Base-by-base conservation (phyloP, 106 monocot genomes). In the Allium fistulosum region DNA sequence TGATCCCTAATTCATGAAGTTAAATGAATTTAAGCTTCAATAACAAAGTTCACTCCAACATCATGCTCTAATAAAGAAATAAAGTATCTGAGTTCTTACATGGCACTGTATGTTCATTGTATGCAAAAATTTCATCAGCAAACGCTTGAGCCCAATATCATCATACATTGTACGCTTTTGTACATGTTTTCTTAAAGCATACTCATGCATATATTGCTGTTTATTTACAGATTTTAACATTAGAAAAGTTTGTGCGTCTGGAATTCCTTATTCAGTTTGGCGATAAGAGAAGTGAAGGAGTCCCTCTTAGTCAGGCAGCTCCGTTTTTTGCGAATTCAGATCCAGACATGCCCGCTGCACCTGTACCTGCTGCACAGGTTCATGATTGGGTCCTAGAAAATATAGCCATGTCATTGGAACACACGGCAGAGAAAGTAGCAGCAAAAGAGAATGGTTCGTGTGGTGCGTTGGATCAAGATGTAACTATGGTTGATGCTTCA, bases 241-340 rank as follows among this genome's bases (percentile, higher is more conserved):
- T 78, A 66, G 92, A 89, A 82, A 85, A 78, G 18, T 87, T 97
- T 77, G 82, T 78, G 46, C 97, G 82, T 46, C 92, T 97, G 64
- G 89, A 84, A 48, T 84, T 92, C 67, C 82, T 97, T 9, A 69
- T 97, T 70, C 84, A 89, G 51, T 88, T 91, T 66, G 71, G 74
- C 70, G 77, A 80, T 28, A 83, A 77, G 65, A 75, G 62, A 8
- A 53, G 7, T 63, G 87, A 81, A 75, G 84, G 89, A 72, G 66
- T 84, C 60, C 67, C 84, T 13, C 70, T 97, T 70, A 89, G 76
- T 48, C 88, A 97, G 74, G 86, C 78, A 53, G 76, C 83, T 67
- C 79, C 88, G 6, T 89, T 92, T 74, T 97, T 92, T 87, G 86
- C 84, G 26, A 97, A 97, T 71, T 89, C 84, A 49, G 88, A 97